These are phyloP conservation scores for Anthracocystis setariae DNA, from an alignment of 1,284 basidiomycete genomes.

Conservation along the genomic window DNA sequence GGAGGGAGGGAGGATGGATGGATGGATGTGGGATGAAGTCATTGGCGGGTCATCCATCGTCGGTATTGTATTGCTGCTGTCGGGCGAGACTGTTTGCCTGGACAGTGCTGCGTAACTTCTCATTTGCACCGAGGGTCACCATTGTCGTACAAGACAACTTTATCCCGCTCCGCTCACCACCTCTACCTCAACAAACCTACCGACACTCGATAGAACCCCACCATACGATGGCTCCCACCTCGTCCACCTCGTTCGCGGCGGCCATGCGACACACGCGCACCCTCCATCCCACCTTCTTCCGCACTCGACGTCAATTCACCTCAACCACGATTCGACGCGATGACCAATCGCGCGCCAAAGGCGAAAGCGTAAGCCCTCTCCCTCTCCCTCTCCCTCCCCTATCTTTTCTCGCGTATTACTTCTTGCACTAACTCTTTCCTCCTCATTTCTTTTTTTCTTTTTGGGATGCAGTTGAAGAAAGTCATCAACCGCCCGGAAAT, in stretches of 20 bases:
- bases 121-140: no score
- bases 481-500: conserved; percentile 46
- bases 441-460: neutral
- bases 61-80: no score
- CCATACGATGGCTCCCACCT: neutral
- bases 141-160: neutral
- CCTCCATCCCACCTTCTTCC: neutral
- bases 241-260: neutral
- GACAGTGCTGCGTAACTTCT: no score
- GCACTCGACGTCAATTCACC: conserved; percentile 6
- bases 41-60: no score
- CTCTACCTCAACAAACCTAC: no score
- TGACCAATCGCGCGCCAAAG: conserved; percentile 26
- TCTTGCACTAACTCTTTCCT: neutral
- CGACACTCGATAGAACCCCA: neutral
- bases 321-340: conserved; percentile 4
- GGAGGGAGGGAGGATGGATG: no score
- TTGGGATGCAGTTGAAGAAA: conserved; percentile 17
- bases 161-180: no score
- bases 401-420: no score
- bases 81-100: no score
- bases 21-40: no score
- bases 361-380: conserved; percentile 16
- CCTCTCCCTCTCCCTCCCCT: neutral
- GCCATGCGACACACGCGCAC: neutral